Percentiles rank a stretch among this genome's conserved stretches.
Conservation (phyloP, 2,329 filamentous ascomycete genomes). For the Didymella arachidicola region DNA sequence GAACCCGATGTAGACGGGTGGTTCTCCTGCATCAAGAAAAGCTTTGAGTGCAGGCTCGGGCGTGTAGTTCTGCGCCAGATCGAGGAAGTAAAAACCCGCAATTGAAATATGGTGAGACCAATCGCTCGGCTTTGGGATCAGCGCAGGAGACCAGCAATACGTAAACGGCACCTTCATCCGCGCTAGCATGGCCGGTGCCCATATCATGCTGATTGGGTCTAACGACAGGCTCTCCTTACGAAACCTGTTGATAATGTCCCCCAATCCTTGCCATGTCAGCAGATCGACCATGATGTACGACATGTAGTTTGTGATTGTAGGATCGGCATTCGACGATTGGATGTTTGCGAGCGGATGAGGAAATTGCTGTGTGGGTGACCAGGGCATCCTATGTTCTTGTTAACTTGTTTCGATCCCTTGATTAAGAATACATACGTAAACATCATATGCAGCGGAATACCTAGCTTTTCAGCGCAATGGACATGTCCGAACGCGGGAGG, state of each 20-base stretch:
- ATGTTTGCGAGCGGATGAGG: conserved; percentile 88
- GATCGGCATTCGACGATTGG: conserved; percentile 76
- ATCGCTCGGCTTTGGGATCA: conserved; percentile 57
- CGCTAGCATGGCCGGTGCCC: conserved; percentile 80
- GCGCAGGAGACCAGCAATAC: conserved; percentile 73
- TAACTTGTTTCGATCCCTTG: neutral
- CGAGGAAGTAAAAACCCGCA: conserved; percentile 53
- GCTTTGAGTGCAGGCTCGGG: conserved; percentile 51
- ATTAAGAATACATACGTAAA: conserved; percentile 65
- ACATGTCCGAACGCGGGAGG: conserved; percentile 80
- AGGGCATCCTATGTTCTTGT: conserved; percentile 69
- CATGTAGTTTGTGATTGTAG: conserved; percentile 80
- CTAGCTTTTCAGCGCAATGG: conserved; percentile 77
- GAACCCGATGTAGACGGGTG: conserved; percentile 54
- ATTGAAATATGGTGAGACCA: conserved; percentile 54
- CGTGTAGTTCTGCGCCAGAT: conserved; percentile 50
- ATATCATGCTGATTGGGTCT: conserved; percentile 79
- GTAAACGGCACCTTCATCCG: conserved; percentile 82
- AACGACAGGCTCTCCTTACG: conserved; percentile 76
- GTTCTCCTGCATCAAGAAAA: conserved; percentile 51
- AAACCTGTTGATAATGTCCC: conserved; percentile 90
- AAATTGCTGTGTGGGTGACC: conserved; percentile 84
- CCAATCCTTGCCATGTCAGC: conserved; percentile 91
- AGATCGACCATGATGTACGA: conserved; percentile 87
- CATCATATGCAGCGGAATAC: conserved; percentile 82